Conservation (phyloP, 2,329 filamentous ascomycete genomes). For the Alternaria sp. region DNA sequence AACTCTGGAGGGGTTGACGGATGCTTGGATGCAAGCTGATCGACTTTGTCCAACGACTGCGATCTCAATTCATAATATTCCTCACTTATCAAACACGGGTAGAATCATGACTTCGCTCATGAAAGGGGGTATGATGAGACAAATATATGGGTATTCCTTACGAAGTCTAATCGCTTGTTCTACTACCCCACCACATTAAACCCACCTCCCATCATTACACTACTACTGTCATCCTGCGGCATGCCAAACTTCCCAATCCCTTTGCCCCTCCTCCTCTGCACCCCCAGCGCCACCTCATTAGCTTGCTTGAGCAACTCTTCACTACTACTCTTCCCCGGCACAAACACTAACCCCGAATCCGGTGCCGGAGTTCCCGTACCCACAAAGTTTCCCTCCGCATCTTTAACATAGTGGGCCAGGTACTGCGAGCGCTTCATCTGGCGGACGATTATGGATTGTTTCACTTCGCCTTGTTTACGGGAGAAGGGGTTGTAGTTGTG, state of each 20-base stretch:
- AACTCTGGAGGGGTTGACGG: neutral
- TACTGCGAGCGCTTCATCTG: constrained; percentile 37
- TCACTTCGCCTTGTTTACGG: constrained; percentile 13
- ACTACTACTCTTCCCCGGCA: constrained; percentile 37
- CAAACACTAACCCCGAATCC: constrained; percentile 41
- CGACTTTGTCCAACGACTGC: neutral
- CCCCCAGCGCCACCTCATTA: constrained; percentile 35
- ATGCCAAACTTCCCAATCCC: constrained; percentile 22
- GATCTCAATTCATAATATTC: neutral
- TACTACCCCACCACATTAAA: neutral
- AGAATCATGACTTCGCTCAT: neutral
- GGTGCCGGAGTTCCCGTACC: constrained; percentile 34
- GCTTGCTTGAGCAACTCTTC: constrained; percentile 42
- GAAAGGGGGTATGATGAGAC: neutral
- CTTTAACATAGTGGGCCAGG: constrained; percentile 42
- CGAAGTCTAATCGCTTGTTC: neutral
- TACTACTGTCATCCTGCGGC: neutral
- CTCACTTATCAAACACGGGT: neutral
- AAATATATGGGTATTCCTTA: neutral
- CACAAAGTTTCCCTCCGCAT: constrained; percentile 39
- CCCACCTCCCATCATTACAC: neutral
- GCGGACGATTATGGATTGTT: constrained; percentile 12
- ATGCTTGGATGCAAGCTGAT: neutral
- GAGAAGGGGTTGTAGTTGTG: constrained; percentile 27
- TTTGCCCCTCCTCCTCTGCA: constrained; percentile 18